phyloP scores from a whole-genome alignment of 805 yeast species.

The Lipomyces mesembrius region DNA sequence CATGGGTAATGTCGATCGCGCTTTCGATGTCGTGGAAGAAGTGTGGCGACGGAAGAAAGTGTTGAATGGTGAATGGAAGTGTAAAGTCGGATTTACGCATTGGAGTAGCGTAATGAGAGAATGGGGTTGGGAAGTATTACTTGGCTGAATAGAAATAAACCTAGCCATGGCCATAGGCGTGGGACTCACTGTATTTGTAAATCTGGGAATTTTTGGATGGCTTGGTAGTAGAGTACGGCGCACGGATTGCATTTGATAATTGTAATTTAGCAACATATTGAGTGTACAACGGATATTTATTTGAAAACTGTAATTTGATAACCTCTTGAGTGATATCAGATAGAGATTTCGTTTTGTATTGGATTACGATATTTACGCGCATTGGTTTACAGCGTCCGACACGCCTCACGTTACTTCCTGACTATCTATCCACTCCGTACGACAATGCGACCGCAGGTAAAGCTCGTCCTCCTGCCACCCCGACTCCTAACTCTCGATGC shows the following conservation, averaged over 20 bases:
- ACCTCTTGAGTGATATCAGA: neutral
- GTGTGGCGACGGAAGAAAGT: slow-evolving; percentile 60
- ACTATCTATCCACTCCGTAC: neutral
- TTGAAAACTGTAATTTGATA: neutral
- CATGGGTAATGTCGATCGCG: slow-evolving; percentile 69
- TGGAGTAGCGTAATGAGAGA: slow-evolving; percentile 75
- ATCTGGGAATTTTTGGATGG: no score
- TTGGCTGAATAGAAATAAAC: slow-evolving; percentile 48
- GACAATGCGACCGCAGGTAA: neutral
- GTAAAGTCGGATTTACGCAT: slow-evolving; percentile 47
- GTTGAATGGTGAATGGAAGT: slow-evolving; percentile 29
- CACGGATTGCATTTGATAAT: neutral
- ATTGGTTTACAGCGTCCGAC: no score
- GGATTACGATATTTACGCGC: neutral
- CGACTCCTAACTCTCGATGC: slow-evolving; percentile 32
- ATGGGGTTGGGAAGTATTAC: slow-evolving; percentile 75
- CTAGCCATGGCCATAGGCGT: no score
- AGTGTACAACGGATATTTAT: neutral
- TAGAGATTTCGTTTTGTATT: neutral
- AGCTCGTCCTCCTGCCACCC: slow-evolving; percentile 21
- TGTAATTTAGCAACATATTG: neutral
- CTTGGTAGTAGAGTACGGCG: neutral
- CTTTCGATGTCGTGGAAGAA: slow-evolving; percentile 70
- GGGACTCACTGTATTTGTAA: no score
- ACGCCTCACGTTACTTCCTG: no score